Conservation (phyloP, 352 stramenopile genomes). For the Hyaloperonospora arabidopsidis region DNA sequence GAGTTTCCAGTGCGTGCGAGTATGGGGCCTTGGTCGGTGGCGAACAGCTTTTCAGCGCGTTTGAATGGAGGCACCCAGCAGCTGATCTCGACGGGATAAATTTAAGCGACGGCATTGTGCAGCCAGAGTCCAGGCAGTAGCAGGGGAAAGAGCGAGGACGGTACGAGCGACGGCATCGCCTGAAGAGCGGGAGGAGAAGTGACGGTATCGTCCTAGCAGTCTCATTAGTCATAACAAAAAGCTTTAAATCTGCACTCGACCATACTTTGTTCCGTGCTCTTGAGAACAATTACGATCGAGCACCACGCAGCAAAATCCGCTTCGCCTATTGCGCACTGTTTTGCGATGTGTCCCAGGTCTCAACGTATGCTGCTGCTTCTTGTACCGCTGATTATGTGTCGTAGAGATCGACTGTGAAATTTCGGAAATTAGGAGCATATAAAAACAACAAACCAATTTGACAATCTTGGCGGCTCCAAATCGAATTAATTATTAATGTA, state of each 20-base stretch:
- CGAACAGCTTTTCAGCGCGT: slow-evolving; percentile 83
- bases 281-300: slow-evolving; percentile 1
- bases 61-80: slow-evolving; percentile 75
- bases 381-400: slow-evolving; percentile 24
- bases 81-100: slow-evolving; percentile 62
- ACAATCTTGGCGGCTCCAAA: too few relatives aligned
- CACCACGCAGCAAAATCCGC: not conserved
- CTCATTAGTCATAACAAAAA: slow-evolving; percentile 7
- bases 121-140: slow-evolving; percentile 16
- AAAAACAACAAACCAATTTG: too few relatives aligned
- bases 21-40: slow-evolving; percentile 57
- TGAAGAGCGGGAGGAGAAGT: not conserved
- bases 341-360: slow-evolving; percentile 2
- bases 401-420: slow-evolving; percentile 16
- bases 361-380: slow-evolving; percentile 12
- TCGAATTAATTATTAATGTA: too few relatives aligned
- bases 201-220: not conserved
- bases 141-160: slow-evolving; percentile 10
- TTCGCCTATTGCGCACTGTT: not conserved
- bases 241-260: too few relatives aligned
- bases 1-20: slow-evolving; percentile 57
- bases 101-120: slow-evolving; percentile 30
- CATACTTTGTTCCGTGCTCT: slow-evolving; percentile 12
- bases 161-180: slow-evolving; percentile 16
- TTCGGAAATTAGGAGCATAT: too few relatives aligned